Evolutionary conservation across 2,329 filamentous ascomycete genomes (phyloP).

Genomic region (Epichloe sibirici): DNA sequence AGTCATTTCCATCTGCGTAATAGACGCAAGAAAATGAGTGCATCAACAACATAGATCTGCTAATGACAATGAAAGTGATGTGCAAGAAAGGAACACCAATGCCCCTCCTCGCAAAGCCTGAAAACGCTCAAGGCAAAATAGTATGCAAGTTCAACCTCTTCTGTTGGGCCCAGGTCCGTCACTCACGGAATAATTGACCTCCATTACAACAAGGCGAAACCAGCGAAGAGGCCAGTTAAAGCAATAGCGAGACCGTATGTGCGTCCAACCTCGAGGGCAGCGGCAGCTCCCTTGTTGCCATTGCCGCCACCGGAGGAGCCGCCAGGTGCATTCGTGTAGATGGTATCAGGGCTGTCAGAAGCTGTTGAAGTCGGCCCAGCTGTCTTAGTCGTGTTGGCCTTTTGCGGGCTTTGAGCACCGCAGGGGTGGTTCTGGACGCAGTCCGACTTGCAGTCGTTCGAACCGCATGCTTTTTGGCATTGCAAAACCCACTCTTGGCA

Average conservation of each 20-base stretch:
- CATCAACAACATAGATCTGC: background rate
- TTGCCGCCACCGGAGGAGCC: conserved; percentile 9
- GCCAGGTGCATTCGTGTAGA: conserved; percentile 9
- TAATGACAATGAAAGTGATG: background rate
- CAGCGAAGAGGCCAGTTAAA: conserved; percentile 25
- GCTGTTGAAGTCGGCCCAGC: conserved; percentile 26
- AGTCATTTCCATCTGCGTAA: too few species aligned
- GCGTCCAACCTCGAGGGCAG: conserved; percentile 22
- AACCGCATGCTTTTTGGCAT: conserved; percentile 66
- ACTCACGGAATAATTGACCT: background rate
- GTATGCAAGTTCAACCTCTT: background rate
- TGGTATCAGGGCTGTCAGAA: conserved; percentile 15
- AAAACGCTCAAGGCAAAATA: background rate
- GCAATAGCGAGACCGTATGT: conserved; percentile 27
- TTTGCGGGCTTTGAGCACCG: conserved; percentile 16
- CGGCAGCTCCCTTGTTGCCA: conserved; percentile 17
- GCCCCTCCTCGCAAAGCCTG: background rate
- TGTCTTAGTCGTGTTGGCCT: conserved; percentile 24
- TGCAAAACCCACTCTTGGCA: conserved; percentile 61
- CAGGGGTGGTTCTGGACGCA: conserved; percentile 5
- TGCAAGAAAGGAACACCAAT: background rate
- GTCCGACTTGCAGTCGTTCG: conserved; percentile 41
- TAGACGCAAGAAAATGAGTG: background rate
- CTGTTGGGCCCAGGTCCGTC: background rate
- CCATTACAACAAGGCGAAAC: conserved; percentile 27